Conservation (phyloP, 2,329 filamentous ascomycete species). For the Diaporthe batatas region DNA sequence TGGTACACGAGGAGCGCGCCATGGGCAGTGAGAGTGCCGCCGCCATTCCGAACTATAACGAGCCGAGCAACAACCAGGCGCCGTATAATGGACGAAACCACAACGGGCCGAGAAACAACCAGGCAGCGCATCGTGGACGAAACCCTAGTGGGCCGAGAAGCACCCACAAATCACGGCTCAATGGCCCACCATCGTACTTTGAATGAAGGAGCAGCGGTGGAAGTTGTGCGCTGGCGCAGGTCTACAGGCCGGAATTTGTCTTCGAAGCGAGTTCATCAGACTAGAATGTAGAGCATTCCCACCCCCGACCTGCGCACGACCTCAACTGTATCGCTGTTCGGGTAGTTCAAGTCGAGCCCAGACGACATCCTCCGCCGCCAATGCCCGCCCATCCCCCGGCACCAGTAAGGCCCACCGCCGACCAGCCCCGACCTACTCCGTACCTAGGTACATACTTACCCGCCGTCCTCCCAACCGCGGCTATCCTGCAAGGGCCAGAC, state of each 20-base stretch:
- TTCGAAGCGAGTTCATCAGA: no score
- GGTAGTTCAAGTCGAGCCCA: neutral
- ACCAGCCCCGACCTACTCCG: neutral
- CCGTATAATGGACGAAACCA: neutral
- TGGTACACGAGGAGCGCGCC: no score
- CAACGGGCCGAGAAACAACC: neutral
- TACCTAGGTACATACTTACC: neutral
- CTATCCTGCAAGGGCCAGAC: neutral
- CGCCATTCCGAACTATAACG: neutral
- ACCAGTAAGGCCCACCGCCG: neutral
- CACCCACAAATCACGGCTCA: no score
- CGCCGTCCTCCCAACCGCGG: neutral
- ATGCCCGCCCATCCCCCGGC: no score
- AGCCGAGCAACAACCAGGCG: neutral
- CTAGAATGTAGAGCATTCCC: no score
- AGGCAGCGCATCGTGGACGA: no score
- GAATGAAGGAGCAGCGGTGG: no score
- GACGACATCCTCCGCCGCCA: neutral
- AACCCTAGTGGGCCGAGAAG: no score
- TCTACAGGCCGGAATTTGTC: no score
- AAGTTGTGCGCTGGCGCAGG: no score
- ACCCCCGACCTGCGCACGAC: no score
- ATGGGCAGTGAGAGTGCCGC: slow-evolving; percentile 3
- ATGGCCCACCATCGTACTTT: no score
- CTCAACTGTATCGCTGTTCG: neutral